Conservation (phyloP, 164 flowering plant species). For the Aristolochia contorta region DNA sequence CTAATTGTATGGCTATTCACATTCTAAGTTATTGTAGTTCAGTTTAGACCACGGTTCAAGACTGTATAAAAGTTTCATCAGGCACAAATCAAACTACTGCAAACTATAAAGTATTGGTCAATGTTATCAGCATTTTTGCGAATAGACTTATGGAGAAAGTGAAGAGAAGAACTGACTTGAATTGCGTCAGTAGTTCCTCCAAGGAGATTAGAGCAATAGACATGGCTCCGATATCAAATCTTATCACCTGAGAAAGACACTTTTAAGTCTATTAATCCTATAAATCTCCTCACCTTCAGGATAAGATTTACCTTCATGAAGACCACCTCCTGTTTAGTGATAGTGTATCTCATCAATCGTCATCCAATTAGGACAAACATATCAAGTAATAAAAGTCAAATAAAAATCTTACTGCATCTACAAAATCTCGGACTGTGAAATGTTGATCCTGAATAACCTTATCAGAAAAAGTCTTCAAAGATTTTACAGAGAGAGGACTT, state of each 20-base stretch:
- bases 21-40: too few relatives aligned
- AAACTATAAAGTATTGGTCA: too few relatives aligned
- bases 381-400: not conserved
- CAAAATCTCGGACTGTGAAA: slow-evolving; percentile 52
- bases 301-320: slow-evolving; percentile 52
- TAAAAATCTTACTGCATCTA: slow-evolving; percentile 53
- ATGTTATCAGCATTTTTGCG: too few relatives aligned
- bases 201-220: slow-evolving; percentile 35
- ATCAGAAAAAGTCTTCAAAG: slow-evolving; percentile 50
- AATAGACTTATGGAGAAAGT: too few relatives aligned
- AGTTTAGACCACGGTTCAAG: too few relatives aligned
- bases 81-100: too few relatives aligned
- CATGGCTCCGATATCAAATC: slow-evolving; percentile 56
- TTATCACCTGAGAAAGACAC: slow-evolving; percentile 34
- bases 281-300: not conserved
- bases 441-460: slow-evolving; percentile 55
- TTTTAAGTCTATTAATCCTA: not conserved
- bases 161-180: slow-evolving; percentile 33
- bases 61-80: too few relatives aligned
- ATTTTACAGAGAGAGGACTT: slow-evolving; percentile 36
- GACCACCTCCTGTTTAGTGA: slow-evolving; percentile 50
- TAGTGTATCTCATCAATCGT: too few relatives aligned
- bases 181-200: slow-evolving; percentile 46
- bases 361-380: too few relatives aligned
- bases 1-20: too few relatives aligned